A percentile compares a stretch with the other conserved stretches of the same genome.
These are phyloP conservation scores for Yamadazyma tumulicola DNA, from an alignment of 805 yeast species.

Conservation along the genomic window DNA sequence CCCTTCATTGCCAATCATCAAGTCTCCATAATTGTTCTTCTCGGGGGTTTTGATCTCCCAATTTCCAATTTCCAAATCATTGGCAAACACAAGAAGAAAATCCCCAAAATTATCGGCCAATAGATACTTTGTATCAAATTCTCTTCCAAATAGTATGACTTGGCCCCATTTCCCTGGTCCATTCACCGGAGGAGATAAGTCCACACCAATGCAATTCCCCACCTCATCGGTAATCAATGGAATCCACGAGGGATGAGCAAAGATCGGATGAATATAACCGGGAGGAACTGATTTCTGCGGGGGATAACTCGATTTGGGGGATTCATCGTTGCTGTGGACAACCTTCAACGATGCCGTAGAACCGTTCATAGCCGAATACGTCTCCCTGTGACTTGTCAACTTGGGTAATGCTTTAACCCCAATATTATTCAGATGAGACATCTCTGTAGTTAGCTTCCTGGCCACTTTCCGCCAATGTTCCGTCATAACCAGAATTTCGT, in stretches of 20 bases:
- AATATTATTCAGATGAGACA: constrained; percentile 18
- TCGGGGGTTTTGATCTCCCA: constrained; percentile 67
- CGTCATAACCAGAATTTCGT: constrained; percentile 76
- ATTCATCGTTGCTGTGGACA: not conserved
- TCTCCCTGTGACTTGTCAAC: constrained; percentile 9
- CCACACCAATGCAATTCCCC: constrained; percentile 91
- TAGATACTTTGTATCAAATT: constrained; percentile 84
- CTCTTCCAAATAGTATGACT: constrained; percentile 89
- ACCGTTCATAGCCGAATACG: not conserved
- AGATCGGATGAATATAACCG: constrained; percentile 64
- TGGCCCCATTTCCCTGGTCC: constrained; percentile 78
- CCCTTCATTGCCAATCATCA: constrained; percentile 68
- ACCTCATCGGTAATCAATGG: constrained; percentile 84
- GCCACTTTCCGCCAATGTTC: constrained; percentile 81
- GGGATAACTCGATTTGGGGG: constrained; percentile 2
- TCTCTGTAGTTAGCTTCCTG: constrained; percentile 28
- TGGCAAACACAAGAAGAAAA: constrained; percentile 76
- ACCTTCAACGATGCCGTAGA: constrained; percentile 6
- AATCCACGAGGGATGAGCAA: constrained; percentile 90
- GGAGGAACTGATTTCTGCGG: constrained; percentile 69
- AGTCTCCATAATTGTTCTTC: constrained; percentile 42
- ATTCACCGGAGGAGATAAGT: constrained; percentile 60
- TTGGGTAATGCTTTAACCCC: constrained; percentile 19
- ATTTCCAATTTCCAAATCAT: constrained; percentile 82
- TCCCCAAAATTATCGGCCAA: constrained; percentile 88